A percentile compares a stretch with the other conserved stretches of the same genome.
These are phyloP conservation scores for Aplosporella prunicola DNA, from an alignment of 2,329 filamentous ascomycete species.

Conservation along the genomic window DNA sequence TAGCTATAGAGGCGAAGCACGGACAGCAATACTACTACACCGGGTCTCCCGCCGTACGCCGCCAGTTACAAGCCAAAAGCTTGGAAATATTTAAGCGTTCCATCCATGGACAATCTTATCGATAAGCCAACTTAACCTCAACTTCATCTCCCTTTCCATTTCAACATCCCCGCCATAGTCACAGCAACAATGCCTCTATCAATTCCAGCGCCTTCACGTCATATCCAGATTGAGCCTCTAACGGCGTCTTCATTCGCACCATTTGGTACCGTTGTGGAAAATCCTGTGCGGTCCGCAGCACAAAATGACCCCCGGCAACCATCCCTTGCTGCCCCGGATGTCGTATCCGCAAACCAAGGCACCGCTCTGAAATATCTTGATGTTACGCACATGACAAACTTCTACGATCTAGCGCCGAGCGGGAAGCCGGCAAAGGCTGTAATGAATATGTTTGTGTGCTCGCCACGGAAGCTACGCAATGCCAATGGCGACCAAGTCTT, in stretches of 20 bases:
- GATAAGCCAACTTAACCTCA: no score
- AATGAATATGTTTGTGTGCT: constrained; percentile 86
- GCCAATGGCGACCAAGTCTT: constrained; percentile 39
- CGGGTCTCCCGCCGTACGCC: no score
- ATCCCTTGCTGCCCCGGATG: constrained; percentile 34
- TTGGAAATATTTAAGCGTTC: no score
- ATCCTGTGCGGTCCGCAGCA: constrained; percentile 50
- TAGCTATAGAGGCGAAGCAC: no score
- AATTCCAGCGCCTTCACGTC: constrained; percentile 30
- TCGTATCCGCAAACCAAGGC: constrained; percentile 68
- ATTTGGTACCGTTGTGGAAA: constrained; percentile 76
- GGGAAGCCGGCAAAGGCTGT: constrained; percentile 48
- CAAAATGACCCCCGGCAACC: constrained; percentile 40
- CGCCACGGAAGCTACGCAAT: constrained; percentile 49
- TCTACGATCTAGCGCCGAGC: constrained; percentile 59
- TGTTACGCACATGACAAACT: constrained; percentile 63
- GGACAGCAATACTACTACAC: no score
- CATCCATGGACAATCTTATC: no score
- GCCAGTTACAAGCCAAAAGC: no score
- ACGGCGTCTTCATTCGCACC: constrained; percentile 59
- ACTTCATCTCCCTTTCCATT: no score
- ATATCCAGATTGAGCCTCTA: constrained; percentile 55
- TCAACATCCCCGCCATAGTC: no score
- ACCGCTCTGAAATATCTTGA: constrained; percentile 78
- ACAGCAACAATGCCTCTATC: constrained; percentile 19